Evolutionary conservation across 345 rosid species (phyloP), one percentile per base, ranked within the genome.

Genomic region (Populus euphratica): DNA sequence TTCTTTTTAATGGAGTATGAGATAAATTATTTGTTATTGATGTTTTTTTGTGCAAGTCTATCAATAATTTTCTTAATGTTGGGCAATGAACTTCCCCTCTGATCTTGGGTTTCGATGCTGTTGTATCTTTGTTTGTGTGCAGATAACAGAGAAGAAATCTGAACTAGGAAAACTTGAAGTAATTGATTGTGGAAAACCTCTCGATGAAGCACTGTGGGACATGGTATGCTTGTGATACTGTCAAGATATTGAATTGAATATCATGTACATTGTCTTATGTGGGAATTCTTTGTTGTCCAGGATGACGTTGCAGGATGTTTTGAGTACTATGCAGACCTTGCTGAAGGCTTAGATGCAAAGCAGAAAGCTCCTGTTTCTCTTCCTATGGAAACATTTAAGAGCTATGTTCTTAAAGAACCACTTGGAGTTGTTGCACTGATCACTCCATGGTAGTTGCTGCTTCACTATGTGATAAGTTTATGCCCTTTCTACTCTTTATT

Each of bases 281-380:
- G 75, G 61, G 74, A 72, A 82, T 43, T 76, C n/a, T 70, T 89
- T 89, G 73, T 81, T 73, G 50, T 82, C 13, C 87, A 96, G 98
- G 99, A 96, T 83, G 98, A 96, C 89, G 98, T 94, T 74, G 95
- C 98, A 68, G 97, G 89, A 43, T 96, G 99, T 84, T 96, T 96
- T 64, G 97, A 94, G 80, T 96, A 91, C 78, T 94, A 90, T 71
- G 99, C 99, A 61, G 97, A 90, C 79, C 92, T 96, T 73, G 99
- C 99, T 75, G 97, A 92, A 86, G 96, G 91, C 47, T 83, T 94
- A 78, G 99, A 96, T 86, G 91, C 94, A 52, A 92, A 92, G 86
- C 95, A 90, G 84, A 91, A 89, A 77, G 86, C 93, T 85, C 96
- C 97, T 63, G 76, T 96, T 85, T 86, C 97, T 72, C 90, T 94